Base-by-base conservation (phyloP, 495 filamentous ascomycete genomes). In the Penicillium cosmopolitanum region DNA sequence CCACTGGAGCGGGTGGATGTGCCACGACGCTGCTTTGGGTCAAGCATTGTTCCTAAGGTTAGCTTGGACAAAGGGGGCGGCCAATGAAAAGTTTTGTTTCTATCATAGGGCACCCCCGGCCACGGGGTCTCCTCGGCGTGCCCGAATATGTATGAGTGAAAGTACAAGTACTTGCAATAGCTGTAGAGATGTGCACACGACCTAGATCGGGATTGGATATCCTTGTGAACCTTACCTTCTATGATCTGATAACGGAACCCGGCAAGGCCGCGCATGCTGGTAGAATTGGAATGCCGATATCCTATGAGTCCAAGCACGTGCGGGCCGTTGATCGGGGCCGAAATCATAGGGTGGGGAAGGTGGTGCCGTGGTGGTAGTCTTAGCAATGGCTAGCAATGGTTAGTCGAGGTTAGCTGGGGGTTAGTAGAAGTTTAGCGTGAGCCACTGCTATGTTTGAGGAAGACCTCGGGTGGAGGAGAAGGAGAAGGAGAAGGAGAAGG, bases 11-110 rank as follows among this genome's bases (percentile, higher is more conserved):
- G 5, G 18, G 15, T 44, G 42, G 42, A 44, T 16, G 16, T 16
- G 15, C 10, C 12, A 6, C 42, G 11, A 38, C 10, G 15, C 42
- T 44, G 15, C 9, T 44, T 44, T 44, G 55, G 55, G 55, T 50
- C 43, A 43, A 56, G 31, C 7, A 16, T 50, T 23, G 2, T 28
- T 7, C 43, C 23, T 23, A 23, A 18, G 15, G 23, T 57, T 23
- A 51, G 55, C 55, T 25, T 33, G 33, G 9, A 50, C 33, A 19
- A n/a, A n/a, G 36, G 36, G 36, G n/a, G 9, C 28, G 25, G 34
- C 57, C 57, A 60, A 60, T 60, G n/a, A 60, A 42, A 50, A 34
- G 2, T n/a, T 15, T 25, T 42, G 0, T 40, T 31, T 60, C 43
- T 60, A 60, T 60, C 57, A 55, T 21, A 46, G 12, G 43, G 28